Base-by-base conservation (phyloP, 345 rosid species). In the Toxicodendron radicans region DNA sequence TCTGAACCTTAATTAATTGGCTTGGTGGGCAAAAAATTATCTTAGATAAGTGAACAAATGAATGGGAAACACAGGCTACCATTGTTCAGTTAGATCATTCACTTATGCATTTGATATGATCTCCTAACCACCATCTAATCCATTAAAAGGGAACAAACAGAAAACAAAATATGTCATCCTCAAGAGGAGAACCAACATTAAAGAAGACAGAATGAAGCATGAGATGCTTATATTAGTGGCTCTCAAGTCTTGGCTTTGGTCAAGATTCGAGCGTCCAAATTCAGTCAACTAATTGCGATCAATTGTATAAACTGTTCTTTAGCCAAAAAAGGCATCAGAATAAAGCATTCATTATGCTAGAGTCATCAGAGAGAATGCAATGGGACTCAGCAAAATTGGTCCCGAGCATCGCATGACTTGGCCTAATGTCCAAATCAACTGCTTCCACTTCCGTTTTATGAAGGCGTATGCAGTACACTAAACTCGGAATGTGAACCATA, bases 181-280 rank as follows among this genome's bases (percentile, higher is more conserved):
- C 79, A 71, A 41, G 70, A 38, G 64, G 61, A 62, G 75, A 64
- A 27, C 60, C 74, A 66, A 62, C 41, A 60, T 33, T 59, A 58
- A 73, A 46, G 66, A 79, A 24, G 41, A 59, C 21, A 75, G 71
- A 78, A 70, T 71, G 74, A 71, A 74, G 86, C 77, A 84, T 82
- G 64, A 66, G 87, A 83, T 87, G 83, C 88, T 79, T 68, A 33
- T 72, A 59, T 71, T 75, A 68, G 84, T 78, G 88, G 88, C 73
- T 73, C 58, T 77, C 9, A 12, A 48, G 72, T 64, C 63, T 66
- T 33, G 68, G 66, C 60, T 70, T 68, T 52, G 12, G 79, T 79
- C 84, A 79, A 78, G 82, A 83, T 79, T 79, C 79, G 23, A 69
- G 73, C 56, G 53, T 21, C 68, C 53, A 64, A 83, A 71, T 78